Conservation (phyloP, 2,329 filamentous ascomycete genomes). For the Aspergillus versicolor region DNA sequence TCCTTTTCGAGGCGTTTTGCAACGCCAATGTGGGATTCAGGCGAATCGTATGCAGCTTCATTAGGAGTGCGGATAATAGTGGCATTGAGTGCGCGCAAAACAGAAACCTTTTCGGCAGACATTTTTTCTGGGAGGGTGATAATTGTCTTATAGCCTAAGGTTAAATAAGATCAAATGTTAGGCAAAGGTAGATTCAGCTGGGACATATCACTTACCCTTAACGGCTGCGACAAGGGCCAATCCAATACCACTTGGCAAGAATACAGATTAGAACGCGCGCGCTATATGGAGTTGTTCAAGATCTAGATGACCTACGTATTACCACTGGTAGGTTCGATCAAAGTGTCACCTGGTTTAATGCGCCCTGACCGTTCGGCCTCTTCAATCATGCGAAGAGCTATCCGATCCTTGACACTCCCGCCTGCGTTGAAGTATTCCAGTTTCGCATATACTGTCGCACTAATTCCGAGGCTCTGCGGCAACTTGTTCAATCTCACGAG, state of each 20-base stretch:
- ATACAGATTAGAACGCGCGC: not conserved
- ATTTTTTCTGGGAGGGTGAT: conserved; percentile 99
- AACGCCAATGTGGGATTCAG: conserved; percentile 96
- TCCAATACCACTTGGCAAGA: conserved; percentile 68
- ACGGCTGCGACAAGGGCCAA: conserved; percentile 90
- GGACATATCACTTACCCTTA: conserved; percentile 56
- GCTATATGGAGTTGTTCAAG: not conserved
- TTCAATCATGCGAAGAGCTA: conserved; percentile 96
- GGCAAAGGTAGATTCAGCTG: not conserved
- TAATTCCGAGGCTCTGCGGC: conserved; percentile 84
- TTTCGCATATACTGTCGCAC: conserved; percentile 87
- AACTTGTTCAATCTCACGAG: conserved; percentile 91
- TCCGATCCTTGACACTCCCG: conserved; percentile 91
- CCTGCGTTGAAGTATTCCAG: conserved; percentile 92
- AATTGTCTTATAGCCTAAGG: conserved; percentile 81
- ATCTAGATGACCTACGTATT: conserved; percentile 64
- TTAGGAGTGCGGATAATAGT: conserved; percentile 98
- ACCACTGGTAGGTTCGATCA: conserved; percentile 97
- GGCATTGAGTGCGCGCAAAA: conserved; percentile 87
- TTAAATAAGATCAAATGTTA: too few relatives aligned
- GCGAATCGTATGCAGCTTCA: conserved; percentile 89
- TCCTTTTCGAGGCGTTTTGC: conserved; percentile 88
- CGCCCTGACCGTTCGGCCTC: conserved; percentile 86
- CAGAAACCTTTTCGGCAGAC: conserved; percentile 96
- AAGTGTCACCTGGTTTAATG: conserved; percentile 93